A percentile compares a stretch with the other conserved stretches of the same genome.
These are phyloP conservation scores for Saturnispora galanensis DNA, from an alignment of 805 yeast genomes.

Conservation along the genomic window DNA sequence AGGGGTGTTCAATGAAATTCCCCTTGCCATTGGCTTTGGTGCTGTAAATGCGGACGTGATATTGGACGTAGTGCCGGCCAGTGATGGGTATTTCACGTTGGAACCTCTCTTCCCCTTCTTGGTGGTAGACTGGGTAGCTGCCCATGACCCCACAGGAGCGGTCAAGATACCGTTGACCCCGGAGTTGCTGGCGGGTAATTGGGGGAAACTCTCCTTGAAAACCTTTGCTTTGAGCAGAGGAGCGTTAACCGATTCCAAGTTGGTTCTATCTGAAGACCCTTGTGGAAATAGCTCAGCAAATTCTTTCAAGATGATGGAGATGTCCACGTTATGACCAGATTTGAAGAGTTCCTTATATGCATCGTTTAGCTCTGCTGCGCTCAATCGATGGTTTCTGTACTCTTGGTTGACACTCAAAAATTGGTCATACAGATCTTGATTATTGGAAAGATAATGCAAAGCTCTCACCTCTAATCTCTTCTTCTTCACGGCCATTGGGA, in stretches of 20 bases:
- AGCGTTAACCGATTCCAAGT: constrained; percentile 25
- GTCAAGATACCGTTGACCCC: constrained; percentile 1
- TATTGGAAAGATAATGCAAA: constrained; percentile 59
- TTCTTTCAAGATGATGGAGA: constrained; percentile 49
- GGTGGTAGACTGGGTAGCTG: background rate
- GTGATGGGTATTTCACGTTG: background rate
- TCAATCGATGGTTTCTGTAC: constrained; percentile 36
- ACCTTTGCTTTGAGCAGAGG: constrained; percentile 19
- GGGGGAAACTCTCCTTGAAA: constrained; percentile 39
- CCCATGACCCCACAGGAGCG: constrained; percentile 5
- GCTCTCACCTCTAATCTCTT: constrained; percentile 77
- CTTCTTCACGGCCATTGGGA: constrained; percentile 39
- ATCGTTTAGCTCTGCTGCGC: constrained; percentile 38
- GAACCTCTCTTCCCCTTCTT: background rate
- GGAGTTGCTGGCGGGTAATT: constrained; percentile 27
- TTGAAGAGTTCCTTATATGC: constrained; percentile 42
- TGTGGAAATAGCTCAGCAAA: constrained; percentile 46
- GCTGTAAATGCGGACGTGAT: background rate
- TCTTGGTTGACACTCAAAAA: constrained; percentile 42
- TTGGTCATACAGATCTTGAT: constrained; percentile 33
- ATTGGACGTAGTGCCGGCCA: background rate
- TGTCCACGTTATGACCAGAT: constrained; percentile 33
- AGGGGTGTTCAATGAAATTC: constrained; percentile 12
- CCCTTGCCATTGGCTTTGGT: constrained; percentile 11
- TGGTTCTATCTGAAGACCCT: constrained; percentile 34